phyloP scores from a whole-genome alignment of 139 green algal genomes.

The Haematococcus lacustris region DNA sequence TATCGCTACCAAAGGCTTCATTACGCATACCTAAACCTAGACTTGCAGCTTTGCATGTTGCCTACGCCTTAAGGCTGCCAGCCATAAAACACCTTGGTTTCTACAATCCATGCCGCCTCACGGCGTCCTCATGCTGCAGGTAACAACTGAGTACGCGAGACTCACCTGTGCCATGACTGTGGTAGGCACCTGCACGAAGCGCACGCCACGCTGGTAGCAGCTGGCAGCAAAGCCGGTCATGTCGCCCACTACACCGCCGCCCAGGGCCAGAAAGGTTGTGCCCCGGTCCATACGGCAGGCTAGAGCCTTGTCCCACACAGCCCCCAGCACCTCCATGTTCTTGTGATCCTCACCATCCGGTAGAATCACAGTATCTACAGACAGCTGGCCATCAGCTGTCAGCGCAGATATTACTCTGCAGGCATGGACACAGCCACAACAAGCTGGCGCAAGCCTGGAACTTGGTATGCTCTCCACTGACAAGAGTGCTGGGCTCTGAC shows the following conservation, averaged over 20 bases:
- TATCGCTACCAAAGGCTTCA: too few relatives aligned
- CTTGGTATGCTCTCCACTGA: too few relatives aligned
- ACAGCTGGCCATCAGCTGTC: conserved; percentile 32
- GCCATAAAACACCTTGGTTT: too few relatives aligned
- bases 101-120: too few relatives aligned
- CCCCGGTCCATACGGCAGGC: conserved; percentile 75
- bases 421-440: too few relatives aligned
- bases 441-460: too few relatives aligned
- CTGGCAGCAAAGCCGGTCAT: conserved; percentile 96
- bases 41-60: too few relatives aligned
- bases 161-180: conserved; percentile 57
- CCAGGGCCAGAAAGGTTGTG: conserved; percentile 91
- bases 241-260: conserved; percentile 95
- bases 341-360: conserved; percentile 96
- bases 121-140: too few relatives aligned
- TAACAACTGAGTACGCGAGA: too few relatives aligned
- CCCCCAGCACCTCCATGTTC: conserved; percentile 69
- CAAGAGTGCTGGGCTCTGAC: too few relatives aligned
- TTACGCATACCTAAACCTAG: too few relatives aligned
- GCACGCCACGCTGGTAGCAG: conserved; percentile 90
- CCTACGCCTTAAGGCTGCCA: too few relatives aligned
- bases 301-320: conserved; percentile 78
- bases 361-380: conserved; percentile 76
- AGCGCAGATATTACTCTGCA: conserved; percentile 29
- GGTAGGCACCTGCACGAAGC: conserved; percentile 83